These are phyloP conservation scores for Wickerhamiella nectarea DNA, from an alignment of 805 yeast genomes.

Conservation along the genomic window DNA sequence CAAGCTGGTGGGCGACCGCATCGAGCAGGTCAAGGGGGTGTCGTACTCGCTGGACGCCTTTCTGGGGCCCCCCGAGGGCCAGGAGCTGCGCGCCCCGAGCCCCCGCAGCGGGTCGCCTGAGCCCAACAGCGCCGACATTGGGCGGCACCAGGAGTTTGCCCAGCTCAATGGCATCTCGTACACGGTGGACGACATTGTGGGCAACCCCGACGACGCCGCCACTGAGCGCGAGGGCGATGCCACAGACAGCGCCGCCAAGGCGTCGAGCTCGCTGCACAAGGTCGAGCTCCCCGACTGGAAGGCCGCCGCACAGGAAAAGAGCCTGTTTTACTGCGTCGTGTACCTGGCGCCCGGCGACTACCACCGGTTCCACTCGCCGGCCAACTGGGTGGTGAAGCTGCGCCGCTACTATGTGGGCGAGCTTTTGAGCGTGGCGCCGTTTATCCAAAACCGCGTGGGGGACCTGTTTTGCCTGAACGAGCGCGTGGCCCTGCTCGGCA, in stretches of 20 bases:
- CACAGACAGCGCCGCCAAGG: conserved; percentile 23
- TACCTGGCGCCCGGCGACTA: conserved; percentile 97
- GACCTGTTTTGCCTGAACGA: conserved; percentile 86
- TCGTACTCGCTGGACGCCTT: conserved; percentile 81
- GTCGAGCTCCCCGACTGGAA: conserved; percentile 18
- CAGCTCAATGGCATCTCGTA: conserved; percentile 59
- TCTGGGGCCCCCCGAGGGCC: conserved; percentile 38
- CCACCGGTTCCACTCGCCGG: conserved; percentile 92
- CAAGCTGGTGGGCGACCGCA: conserved; percentile 45
- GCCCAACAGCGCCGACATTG: conserved; percentile 25
- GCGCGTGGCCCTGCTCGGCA: conserved; percentile 86
- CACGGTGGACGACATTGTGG: conserved; percentile 54
- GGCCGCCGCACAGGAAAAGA: conserved; percentile 32
- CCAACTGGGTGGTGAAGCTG: conserved; percentile 85
- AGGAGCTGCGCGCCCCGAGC: conserved; percentile 8
- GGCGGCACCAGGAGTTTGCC: conserved; percentile 63
- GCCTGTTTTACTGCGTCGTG: conserved; percentile 75
- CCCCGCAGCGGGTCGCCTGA: neutral
- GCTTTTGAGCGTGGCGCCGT: conserved; percentile 90
- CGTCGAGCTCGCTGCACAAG: neutral
- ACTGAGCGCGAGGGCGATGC: conserved; percentile 61
- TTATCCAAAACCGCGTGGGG: conserved; percentile 74
- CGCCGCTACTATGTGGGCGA: conserved; percentile 96
- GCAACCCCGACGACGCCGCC: conserved; percentile 31
- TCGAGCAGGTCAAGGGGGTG: conserved; percentile 95